These are phyloP conservation scores for Bruguiera hainesii DNA, from an alignment of 441 rosid genomes.

Conservation along the genomic window DNA sequence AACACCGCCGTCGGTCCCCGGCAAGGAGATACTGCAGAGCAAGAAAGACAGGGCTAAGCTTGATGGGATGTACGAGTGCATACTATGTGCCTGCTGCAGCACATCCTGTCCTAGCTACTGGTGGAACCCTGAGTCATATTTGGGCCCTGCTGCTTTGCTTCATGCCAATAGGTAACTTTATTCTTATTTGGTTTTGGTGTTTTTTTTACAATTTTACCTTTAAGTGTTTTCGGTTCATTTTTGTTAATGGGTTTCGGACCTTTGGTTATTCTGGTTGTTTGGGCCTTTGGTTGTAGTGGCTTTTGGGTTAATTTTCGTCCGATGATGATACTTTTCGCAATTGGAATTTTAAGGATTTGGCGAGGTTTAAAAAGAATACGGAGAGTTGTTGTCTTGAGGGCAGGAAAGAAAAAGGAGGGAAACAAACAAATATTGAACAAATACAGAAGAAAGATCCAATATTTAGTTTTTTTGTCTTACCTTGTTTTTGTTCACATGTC, in stretches of 20 bases:
- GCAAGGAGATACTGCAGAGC: conserved; percentile 81
- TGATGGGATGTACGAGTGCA: conserved; percentile 98
- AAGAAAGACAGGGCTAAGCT: conserved; percentile 91
- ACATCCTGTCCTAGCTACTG: conserved; percentile 97
- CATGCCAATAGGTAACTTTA: conserved; percentile 77
- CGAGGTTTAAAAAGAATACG: no score
- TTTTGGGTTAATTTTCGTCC: no score
- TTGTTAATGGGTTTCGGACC: not conserved
- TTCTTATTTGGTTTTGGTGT: not conserved
- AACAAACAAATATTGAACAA: no score
- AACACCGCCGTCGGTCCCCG: conserved; percentile 53
- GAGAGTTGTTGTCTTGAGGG: no score
- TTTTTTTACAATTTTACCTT: not conserved
- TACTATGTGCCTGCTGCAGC: conserved; percentile 90
- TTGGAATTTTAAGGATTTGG: no score
- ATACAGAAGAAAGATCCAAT: no score
- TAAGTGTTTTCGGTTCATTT: not conserved
- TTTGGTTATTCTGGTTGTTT: no score
- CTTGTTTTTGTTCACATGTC: no score
- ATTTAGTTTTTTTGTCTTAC: no score
- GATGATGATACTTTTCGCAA: no score
- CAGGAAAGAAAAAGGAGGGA: no score
- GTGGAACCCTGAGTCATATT: conserved; percentile 96
- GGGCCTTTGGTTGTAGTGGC: no score
- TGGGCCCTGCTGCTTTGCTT: conserved; percentile 95